Conservation (phyloP, 129 eudicot species). For the Apium graveolens region DNA sequence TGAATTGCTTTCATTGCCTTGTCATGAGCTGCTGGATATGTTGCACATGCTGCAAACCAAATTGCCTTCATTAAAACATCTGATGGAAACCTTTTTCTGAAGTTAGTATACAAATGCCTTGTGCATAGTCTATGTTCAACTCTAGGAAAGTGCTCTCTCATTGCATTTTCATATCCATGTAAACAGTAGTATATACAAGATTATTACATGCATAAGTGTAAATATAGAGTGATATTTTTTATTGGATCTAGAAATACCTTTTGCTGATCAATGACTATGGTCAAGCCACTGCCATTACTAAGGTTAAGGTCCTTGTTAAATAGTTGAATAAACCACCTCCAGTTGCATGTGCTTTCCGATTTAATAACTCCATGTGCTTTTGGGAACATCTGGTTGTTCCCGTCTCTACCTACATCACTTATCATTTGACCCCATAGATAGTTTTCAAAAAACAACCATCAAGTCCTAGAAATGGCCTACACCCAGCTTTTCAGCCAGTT, state of each 20-base stretch:
- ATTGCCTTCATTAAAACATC: background rate
- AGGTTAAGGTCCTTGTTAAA: background rate
- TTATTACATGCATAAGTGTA: too few species aligned
- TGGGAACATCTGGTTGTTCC: background rate
- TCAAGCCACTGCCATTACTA: background rate
- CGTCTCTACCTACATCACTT: background rate
- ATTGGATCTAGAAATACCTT: too few species aligned
- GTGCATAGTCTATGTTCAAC: background rate
- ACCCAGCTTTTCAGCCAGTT: too few species aligned
- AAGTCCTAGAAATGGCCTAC: too few species aligned
- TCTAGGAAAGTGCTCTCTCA: too few species aligned
- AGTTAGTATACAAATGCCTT: background rate
- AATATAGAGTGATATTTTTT: too few species aligned
- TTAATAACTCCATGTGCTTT: background rate
- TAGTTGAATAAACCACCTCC: background rate
- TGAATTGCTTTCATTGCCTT: background rate
- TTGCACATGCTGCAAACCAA: background rate
- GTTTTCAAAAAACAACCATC: too few species aligned
- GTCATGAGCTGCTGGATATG: background rate
- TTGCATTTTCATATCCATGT: background rate
- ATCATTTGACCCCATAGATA: too few species aligned
- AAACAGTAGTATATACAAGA: too few species aligned
- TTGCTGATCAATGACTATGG: background rate
- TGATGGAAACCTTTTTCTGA: background rate
- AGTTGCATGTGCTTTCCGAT: too few species aligned